Evolutionary conservation across 108 stramenopile genomes (phyloP), one percentile per base, ranked within the genome.

Genomic region (Cyclotella kingstonii): DNA sequence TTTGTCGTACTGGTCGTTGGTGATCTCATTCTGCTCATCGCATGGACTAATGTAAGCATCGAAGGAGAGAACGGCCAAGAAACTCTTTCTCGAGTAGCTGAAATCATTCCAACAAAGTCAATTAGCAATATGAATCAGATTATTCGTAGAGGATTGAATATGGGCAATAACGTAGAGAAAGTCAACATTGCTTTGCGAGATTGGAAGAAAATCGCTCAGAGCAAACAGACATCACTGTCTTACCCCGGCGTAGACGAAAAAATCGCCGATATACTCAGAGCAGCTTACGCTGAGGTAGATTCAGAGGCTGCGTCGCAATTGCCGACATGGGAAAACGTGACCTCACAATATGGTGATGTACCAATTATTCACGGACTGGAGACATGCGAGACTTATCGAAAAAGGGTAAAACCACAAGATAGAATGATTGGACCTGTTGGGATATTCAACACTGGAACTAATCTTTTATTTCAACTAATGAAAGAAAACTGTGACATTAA

Each of bases 361-460:
- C 87, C 87, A 2, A 62, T 73, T 4, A 60, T 88, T 8, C 61
- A 77, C 47, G 90, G 90, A 33, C 55, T 91, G 23, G 86, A 47
- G 61, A 43, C 69, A 42, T 68, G 89, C 70, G 54, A 77, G 48
- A 34, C 31, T 29, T 90, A 84, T 69, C 75, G 82, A 18, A 29
- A 64, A 0, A 59, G n/a, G 3, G 68, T 64, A 3, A 60, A 60
- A 41, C 66, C 58, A 10, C 31, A 51, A 49, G 36, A 73, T 54
- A 39, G 54, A n/a, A 60, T 68, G 57, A 73, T 73, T 35, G 66
- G 59, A 15, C 71, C 66, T 15, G 87, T 84, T 9, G 87, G 87
- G 2, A 67, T 86, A 43, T 92, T 88, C 76, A 85, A 92, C 66
- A 87, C 73, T 1, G 84, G 89, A 7, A 89, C 94, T 25, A 92